A percentile compares a stretch with the other conserved stretches of the same genome.
phyloP scores from a whole-genome alignment of 495 filamentous ascomycete genomes.

The Penicillium bovifimosum region DNA sequence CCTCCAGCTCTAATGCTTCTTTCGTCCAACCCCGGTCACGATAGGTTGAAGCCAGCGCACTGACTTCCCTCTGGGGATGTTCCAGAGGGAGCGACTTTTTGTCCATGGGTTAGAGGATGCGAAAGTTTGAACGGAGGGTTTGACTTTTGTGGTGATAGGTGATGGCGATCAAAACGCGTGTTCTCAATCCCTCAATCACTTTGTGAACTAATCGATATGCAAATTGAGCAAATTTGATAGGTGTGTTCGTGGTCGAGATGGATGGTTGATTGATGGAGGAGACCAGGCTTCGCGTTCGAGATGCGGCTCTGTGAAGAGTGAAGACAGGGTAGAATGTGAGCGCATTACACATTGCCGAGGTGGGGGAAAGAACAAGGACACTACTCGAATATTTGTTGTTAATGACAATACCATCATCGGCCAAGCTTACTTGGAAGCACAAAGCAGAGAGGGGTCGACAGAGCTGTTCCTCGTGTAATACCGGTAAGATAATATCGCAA shows the following conservation, averaged over 20 bases:
- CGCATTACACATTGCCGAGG: constrained; percentile 1
- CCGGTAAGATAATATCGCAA: not conserved
- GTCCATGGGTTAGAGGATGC: constrained; percentile 9
- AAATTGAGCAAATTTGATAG: not conserved
- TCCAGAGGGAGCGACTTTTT: not conserved
- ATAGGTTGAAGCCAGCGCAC: constrained; percentile 2
- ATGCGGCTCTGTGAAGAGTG: not conserved
- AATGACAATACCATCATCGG: not conserved
- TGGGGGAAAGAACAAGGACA: not conserved
- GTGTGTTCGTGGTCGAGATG: not conserved
- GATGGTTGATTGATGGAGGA: not conserved
- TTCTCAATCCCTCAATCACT: not conserved
- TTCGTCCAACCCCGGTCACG: constrained; percentile 1
- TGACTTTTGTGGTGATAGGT: too few relatives aligned
- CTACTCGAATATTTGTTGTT: not conserved
- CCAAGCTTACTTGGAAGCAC: not conserved
- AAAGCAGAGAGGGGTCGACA: not conserved
- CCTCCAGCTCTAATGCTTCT: not conserved
- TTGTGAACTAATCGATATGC: too few relatives aligned
- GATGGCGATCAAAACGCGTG: not conserved
- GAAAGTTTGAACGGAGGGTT: too few relatives aligned
- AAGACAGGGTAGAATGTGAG: not conserved
- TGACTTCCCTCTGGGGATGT: constrained; percentile 2
- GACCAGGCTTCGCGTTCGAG: not conserved
- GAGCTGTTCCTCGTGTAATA: not conserved